Base-by-base conservation (phyloP, 495 filamentous ascomycete species). In the Chaetomidium leptoderma region DNA sequence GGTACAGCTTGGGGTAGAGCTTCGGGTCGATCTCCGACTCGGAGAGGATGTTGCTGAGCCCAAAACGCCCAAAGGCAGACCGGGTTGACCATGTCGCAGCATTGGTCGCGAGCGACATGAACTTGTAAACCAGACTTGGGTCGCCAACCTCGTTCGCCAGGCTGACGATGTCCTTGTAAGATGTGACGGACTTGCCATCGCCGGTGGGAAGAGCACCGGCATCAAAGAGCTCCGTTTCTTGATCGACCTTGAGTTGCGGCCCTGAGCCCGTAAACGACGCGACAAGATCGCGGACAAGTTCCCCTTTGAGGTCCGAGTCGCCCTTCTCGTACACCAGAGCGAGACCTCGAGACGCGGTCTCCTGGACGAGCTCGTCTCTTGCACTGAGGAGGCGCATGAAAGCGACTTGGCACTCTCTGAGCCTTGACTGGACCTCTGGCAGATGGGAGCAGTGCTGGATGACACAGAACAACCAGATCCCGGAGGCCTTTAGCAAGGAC, bases 51-150 rank as follows among this genome's bases (percentile, higher is more conserved):
- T 81, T 92, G 66, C 89, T 92, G 54, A 98, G 81, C 2, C 93
- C 93, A 61, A 97, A 95, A 16, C 91, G 83, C 16, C 93, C 92
- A 71, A 98, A 96, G 1, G 93, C 92, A 2, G 93, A 92, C 23
- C 93, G 84, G 21, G 89, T 95, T 3, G 91, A 91, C 93, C 93
- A 98, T 32, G 95, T 89, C 0, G 92, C 90, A 54, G 95, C 95
- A 61, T 96, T 93, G 1, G 90, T 87, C 3, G 93, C 93, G 57
- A 98, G 74, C 0, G 90, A 90, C 93, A 98, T 98, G 70, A 97
- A 96, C 55, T 91, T 87, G 72, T 98, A 98, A 8, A 97, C 90
- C 3, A 98, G 78, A 57, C 89, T 93, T 27, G 91, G 89, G 66
- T 97, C 92, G 21, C 93, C 93, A 16, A 96, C 89, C 75, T 98